Percentiles rank a stretch among this genome's conserved stretches.
Evolutionary conservation across 257 asterid species (phyloP).

Genomic region (Scutellaria barbata): DNA sequence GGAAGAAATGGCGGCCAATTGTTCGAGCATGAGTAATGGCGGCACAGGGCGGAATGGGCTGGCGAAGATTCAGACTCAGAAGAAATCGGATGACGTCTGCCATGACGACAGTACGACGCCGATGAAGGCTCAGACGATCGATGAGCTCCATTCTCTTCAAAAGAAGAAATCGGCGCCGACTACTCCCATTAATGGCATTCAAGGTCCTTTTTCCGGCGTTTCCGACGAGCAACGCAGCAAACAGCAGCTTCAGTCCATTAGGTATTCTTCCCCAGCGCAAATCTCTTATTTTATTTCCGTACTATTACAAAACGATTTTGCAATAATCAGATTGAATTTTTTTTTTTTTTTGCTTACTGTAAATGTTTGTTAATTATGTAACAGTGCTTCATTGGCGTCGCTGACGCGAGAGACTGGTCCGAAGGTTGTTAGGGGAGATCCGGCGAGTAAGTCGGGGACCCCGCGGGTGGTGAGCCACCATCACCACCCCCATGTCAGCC

Average conservation of each 20-base stretch:
- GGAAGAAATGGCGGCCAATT: constrained; percentile 54
- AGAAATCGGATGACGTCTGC: constrained; percentile 47
- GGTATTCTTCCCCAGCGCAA: constrained; percentile 35
- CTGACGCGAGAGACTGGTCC: constrained; percentile 68
- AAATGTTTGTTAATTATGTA: not conserved
- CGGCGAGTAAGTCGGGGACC: constrained; percentile 52
- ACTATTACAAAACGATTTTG: too few relatives aligned
- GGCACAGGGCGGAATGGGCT: constrained; percentile 56
- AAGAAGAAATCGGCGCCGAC: constrained; percentile 68
- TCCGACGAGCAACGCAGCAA: constrained; percentile 50
- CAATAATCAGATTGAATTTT: not conserved
- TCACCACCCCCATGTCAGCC: constrained; percentile 49
- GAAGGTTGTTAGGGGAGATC: constrained; percentile 65
- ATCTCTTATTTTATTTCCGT: too few relatives aligned
- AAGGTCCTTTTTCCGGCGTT: constrained; percentile 39
- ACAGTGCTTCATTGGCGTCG: constrained; percentile 68
- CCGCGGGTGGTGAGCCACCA: constrained; percentile 53
- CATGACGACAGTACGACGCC: constrained; percentile 67
- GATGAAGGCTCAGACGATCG: constrained; percentile 65
- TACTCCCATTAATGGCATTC: constrained; percentile 50
- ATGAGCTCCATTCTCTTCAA: constrained; percentile 74
- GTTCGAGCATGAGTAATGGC: constrained; percentile 35
- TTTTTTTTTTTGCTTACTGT: not conserved
- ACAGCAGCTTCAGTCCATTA: constrained; percentile 68
- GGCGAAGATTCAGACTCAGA: constrained; percentile 62